A percentile compares a stretch with the other conserved stretches of the same genome.
These are phyloP conservation scores for Aphanomyces astaci DNA, from an alignment of 352 stramenopile genomes.

Conservation along the genomic window DNA sequence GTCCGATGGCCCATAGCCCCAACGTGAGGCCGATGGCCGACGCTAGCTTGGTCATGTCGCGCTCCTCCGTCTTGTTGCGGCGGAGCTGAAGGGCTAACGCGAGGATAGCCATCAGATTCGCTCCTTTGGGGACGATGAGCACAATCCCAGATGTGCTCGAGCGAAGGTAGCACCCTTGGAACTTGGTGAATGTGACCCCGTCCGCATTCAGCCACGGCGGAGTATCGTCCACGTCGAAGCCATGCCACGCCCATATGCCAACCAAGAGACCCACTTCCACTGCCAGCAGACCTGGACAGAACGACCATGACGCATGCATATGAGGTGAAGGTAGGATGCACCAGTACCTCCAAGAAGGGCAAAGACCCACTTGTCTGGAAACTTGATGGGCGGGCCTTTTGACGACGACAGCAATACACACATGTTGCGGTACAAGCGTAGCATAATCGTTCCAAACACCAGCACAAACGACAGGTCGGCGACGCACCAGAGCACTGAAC, in stretches of 20 bases:
- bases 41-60: conserved; percentile 13
- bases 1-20: not conserved
- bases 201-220: not conserved
- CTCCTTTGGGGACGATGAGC: not conserved
- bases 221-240: not conserved
- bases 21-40: not conserved
- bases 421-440: conserved; percentile 2
- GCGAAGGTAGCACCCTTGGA: not conserved
- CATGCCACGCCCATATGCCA: not conserved
- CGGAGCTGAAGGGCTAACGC: not conserved
- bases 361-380: conserved; percentile 3
- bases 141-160: not conserved
- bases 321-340: not conserved
- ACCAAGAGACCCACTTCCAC: not conserved
- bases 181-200: not conserved
- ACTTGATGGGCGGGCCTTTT: not conserved
- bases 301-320: not conserved
- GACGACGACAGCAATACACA: not conserved
- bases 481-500: not conserved
- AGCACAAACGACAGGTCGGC: conserved; percentile 10
- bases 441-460: conserved; percentile 1
- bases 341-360: not conserved
- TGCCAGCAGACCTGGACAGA: not conserved
- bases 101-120: not conserved
- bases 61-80: not conserved